These are phyloP conservation scores for Diplosphaera chodatii DNA, from an alignment of 139 green algal species.

Conservation along the genomic window DNA sequence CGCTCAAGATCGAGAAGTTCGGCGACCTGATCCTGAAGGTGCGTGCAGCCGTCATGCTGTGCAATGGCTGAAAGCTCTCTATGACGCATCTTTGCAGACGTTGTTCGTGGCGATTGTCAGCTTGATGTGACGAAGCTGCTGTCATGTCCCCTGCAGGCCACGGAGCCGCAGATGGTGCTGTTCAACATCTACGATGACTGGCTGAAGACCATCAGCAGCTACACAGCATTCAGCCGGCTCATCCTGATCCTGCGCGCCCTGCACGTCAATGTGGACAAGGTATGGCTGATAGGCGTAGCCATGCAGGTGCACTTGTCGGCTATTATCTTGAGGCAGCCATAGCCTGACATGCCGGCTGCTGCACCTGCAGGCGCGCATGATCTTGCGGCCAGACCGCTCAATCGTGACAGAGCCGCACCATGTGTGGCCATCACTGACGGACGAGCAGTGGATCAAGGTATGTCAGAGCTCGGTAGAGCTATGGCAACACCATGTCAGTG, in stretches of 20 bases:
- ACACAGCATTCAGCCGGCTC: constrained; percentile 97
- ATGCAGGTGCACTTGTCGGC: neutral
- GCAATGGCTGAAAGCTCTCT: too few relatives aligned
- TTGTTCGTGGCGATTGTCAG: too few relatives aligned
- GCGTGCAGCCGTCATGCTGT: too few relatives aligned
- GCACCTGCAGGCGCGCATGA: constrained; percentile 69
- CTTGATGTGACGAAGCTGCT: too few relatives aligned
- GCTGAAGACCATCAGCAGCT: constrained; percentile 93
- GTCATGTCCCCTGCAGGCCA: constrained; percentile 33
- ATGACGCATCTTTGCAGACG: too few relatives aligned
- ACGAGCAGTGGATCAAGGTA: constrained; percentile 99
- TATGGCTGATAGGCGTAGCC: too few relatives aligned
- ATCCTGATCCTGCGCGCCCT: constrained; percentile 97
- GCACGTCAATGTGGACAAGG: constrained; percentile 98
- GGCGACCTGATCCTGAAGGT: constrained; percentile 93
- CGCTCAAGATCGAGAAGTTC: constrained; percentile 97
- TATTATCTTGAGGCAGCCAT: neutral
- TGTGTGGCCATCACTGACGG: constrained; percentile 94
- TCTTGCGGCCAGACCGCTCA: constrained; percentile 91
- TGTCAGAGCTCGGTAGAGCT: too few relatives aligned
- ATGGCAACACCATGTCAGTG: too few relatives aligned
- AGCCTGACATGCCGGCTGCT: neutral
- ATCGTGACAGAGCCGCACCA: constrained; percentile 97
- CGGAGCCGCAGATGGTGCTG: constrained; percentile 96
- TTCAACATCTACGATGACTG: constrained; percentile 99